Conservation (phyloP, 2,329 filamentous ascomycete species). For the Aspergillus terreus region DNA sequence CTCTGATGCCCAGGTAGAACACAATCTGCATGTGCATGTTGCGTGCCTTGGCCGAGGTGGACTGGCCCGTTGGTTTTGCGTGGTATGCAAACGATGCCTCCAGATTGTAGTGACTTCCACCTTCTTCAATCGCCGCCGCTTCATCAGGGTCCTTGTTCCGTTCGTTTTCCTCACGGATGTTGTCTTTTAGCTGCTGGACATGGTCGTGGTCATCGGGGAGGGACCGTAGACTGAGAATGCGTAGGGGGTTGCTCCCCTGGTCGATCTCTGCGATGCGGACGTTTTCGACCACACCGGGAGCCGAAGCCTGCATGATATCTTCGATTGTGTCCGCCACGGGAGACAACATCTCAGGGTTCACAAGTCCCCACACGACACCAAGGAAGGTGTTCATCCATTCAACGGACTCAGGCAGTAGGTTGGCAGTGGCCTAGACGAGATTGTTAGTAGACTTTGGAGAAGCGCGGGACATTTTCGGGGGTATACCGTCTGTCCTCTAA, state of each 20-base stretch:
- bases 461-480: neutral
- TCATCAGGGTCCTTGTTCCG: slow-evolving; percentile 82
- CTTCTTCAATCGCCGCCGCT: slow-evolving; percentile 81
- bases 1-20: slow-evolving; percentile 88
- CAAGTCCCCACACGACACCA: slow-evolving; percentile 79
- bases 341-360: slow-evolving; percentile 95
- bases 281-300: slow-evolving; percentile 87
- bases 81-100: slow-evolving; percentile 91
- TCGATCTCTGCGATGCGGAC: slow-evolving; percentile 93
- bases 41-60: slow-evolving; percentile 74
- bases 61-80: slow-evolving; percentile 67
- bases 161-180: slow-evolving; percentile 73
- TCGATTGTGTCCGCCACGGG: slow-evolving; percentile 87
- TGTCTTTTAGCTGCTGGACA: slow-evolving; percentile 75
- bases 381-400: slow-evolving; percentile 95
- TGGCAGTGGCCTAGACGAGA: slow-evolving; percentile 64
- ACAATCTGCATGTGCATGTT: slow-evolving; percentile 98
- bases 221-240: slow-evolving; percentile 81
- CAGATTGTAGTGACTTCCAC: slow-evolving; percentile 88
- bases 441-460: neutral
- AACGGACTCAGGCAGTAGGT: slow-evolving; percentile 87
- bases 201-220: slow-evolving; percentile 76
- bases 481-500: slow-evolving; percentile 69
- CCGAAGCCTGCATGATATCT: slow-evolving; percentile 95
- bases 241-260: slow-evolving; percentile 85